Base-by-base conservation (phyloP, 1,284 basidiomycete genomes). In the Kwoniella shivajii region DNA sequence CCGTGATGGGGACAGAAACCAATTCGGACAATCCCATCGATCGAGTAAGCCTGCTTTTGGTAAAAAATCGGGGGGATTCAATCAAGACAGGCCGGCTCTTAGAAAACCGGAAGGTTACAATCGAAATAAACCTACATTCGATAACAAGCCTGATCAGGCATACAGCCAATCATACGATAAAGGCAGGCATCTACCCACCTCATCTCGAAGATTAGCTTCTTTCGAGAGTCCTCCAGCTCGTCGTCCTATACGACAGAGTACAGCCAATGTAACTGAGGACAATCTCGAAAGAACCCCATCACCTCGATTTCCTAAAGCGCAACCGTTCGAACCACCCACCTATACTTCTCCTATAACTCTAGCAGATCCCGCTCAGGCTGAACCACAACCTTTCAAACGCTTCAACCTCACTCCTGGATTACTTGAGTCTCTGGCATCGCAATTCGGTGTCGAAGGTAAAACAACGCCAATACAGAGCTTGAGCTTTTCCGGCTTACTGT, bases 381-480 rank as follows among this genome's bases (percentile, higher is more conserved):
- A 49, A 26, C 64, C 68, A 3, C 50, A 50, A 16, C 42, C 59
- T 4, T 75, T 75, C 49, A 18, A 42, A 2, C 16, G 57, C 3
- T 75, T 69, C 50, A 42, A 43, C 5, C 79, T 92, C 18, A 78
- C 87, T 60, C 81, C 83, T 0, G 85, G 85, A 2, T 77, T 92
- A 14, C 67, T 85, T 5, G 71, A 80, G 9, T 84, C 84, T 30
- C 67, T 91, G 4, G 71, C 78, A 5, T 82, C 84, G 30, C 71
- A 84, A 1, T 78, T 89, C 13, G 87, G 60, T 0, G 29, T 44
- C 4, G 54, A 57, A 1, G 50, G 54, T 24, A 29, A 48, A 41
- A 70, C 90, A 1, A 89, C 88, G 0, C 83, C 86, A 0, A 89
- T 92, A 30, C 90, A 92, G 71, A 81, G 84, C 0, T 80, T 91